Conservation (phyloP, 192 early-diverging fungal genomes). For the Radiomyces spectabilis region DNA sequence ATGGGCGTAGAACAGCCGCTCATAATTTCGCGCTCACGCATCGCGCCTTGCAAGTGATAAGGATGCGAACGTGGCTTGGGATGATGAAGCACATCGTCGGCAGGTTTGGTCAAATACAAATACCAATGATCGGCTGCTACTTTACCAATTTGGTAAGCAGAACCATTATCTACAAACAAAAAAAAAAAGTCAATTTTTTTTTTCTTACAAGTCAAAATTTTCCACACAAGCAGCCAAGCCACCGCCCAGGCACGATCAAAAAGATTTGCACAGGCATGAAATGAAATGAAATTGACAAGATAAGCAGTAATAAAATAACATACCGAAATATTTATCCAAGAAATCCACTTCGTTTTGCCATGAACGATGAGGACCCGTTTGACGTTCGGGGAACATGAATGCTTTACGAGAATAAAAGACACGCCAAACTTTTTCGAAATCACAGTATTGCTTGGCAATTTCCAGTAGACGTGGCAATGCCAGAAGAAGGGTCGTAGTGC, state of each 20-base stretch:
- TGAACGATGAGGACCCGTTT: conserved; percentile 77
- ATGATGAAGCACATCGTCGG: conserved; percentile 30
- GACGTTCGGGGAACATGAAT: conserved; percentile 93
- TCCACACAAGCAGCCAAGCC: too few species aligned
- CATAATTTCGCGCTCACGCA: not conserved
- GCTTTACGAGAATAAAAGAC: conserved; percentile 95
- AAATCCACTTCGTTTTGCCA: conserved; percentile 90
- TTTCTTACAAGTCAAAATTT: too few species aligned
- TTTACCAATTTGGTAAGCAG: conserved; percentile 88
- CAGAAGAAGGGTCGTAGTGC: conserved; percentile 87
- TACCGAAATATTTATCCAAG: conserved; percentile 60
- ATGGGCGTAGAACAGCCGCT: conserved; percentile 4
- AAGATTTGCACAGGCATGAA: too few species aligned
- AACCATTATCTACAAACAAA: conserved; percentile 41
- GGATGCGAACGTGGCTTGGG: not conserved
- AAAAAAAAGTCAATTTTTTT: too few species aligned
- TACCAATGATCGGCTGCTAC: conserved; percentile 95
- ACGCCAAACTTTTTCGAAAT: conserved; percentile 64
- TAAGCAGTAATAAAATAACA: not conserved
- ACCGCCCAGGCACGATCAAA: too few species aligned
- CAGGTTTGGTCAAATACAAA: conserved; percentile 75
- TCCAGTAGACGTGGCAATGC: conserved; percentile 82
- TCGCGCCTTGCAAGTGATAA: not conserved
- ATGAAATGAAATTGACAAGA: not conserved
- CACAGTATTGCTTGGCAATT: conserved; percentile 65